Percentiles rank a stretch among this genome's conserved stretches.
These are phyloP conservation scores for Penicillium occitanis DNA, from an alignment of 2,329 filamentous ascomycete genomes.

Conservation along the genomic window DNA sequence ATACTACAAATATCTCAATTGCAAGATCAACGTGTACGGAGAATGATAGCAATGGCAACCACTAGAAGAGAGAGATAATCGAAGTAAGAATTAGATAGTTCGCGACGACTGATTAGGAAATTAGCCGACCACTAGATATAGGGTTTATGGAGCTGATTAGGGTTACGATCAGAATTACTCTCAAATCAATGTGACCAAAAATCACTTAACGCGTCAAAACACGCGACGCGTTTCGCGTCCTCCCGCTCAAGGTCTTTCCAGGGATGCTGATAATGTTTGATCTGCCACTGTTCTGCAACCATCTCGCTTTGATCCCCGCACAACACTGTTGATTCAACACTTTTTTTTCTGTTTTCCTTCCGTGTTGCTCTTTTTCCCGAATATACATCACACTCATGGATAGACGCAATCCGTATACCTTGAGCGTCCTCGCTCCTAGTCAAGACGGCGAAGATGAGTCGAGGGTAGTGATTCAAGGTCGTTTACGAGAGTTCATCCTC, in stretches of 20 bases:
- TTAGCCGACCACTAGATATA: neutral
- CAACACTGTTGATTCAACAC: neutral
- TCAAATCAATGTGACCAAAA: conserved; percentile 20
- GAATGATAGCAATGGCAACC: neutral
- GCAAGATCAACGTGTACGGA: neutral
- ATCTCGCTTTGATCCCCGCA: neutral
- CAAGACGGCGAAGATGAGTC: conserved; percentile 67
- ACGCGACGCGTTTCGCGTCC: conserved; percentile 41
- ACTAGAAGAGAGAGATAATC: neutral
- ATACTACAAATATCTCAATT: neutral
- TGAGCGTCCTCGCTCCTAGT: conserved; percentile 73
- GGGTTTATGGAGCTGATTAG: neutral
- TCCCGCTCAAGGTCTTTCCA: conserved; percentile 18
- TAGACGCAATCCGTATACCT: conserved; percentile 79
- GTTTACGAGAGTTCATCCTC: conserved; percentile 86
- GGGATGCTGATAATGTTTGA: conserved; percentile 15
- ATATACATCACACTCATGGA: conserved; percentile 62
- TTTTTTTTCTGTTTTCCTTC: no score
- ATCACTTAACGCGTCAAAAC: conserved; percentile 44
- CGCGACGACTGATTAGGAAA: conserved; percentile 1
- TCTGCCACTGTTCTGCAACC: neutral
- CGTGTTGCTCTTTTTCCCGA: neutral
- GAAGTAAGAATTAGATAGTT: neutral
- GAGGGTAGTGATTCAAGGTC: conserved; percentile 69
- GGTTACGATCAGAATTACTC: neutral